Conservation (phyloP, 2,329 filamentous ascomycete genomes). For the Alternaria brassicae region DNA sequence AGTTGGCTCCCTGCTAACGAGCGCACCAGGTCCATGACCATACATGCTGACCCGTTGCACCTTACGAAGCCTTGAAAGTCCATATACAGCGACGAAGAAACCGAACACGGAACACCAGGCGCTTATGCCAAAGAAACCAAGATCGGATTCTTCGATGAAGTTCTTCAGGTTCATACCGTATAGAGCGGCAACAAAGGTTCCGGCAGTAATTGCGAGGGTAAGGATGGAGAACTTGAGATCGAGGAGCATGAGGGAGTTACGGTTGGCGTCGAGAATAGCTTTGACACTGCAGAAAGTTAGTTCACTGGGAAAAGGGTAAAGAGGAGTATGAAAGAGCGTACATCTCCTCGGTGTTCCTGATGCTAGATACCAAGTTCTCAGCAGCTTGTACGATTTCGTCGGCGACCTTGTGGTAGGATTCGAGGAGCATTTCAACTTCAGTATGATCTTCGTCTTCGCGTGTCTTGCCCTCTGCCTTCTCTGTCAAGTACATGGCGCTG, state of each 20-base stretch:
- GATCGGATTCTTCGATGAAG: conserved; percentile 92
- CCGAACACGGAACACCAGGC: conserved; percentile 74
- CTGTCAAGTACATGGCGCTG: conserved; percentile 92
- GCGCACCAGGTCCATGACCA: conserved; percentile 52
- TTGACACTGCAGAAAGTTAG: conserved; percentile 70
- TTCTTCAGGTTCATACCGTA: conserved; percentile 99
- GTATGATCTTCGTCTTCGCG: conserved; percentile 87
- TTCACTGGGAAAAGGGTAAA: conserved; percentile 7
- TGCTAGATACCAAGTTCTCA: conserved; percentile 89
- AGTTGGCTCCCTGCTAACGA: conserved; percentile 21
- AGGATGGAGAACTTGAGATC: conserved; percentile 96
- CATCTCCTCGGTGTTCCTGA: conserved; percentile 98
- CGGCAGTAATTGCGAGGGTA: conserved; percentile 91
- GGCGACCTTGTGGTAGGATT: conserved; percentile 96
- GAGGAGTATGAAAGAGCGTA: conserved; percentile 58
- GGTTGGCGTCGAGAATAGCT: conserved; percentile 96
- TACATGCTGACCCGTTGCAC: conserved; percentile 92
- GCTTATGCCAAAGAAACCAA: conserved; percentile 82
- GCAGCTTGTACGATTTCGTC: conserved; percentile 98
- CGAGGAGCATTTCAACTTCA: conserved; percentile 94
- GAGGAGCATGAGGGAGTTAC: conserved; percentile 95
- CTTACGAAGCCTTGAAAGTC: conserved; percentile 80
- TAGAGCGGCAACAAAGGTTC: conserved; percentile 95
- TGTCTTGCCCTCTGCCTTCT: conserved; percentile 76
- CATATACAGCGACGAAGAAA: conserved; percentile 80